Conservation (phyloP, 1,284 basidiomycete species). For the Laetiporus sulphureus region DNA sequence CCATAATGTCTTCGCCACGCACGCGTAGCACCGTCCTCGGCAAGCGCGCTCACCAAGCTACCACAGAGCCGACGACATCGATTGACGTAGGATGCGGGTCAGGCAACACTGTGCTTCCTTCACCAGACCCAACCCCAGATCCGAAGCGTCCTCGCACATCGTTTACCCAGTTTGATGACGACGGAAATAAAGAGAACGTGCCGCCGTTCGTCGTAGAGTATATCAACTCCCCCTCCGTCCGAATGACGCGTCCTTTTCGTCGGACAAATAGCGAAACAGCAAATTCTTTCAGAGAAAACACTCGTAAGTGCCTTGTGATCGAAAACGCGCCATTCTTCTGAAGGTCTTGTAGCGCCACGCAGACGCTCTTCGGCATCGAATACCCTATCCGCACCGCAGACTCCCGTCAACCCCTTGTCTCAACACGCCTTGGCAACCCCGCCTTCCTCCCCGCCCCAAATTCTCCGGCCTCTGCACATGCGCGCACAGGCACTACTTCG, state of each 20-base stretch:
- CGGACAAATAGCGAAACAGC: conserved; percentile 29
- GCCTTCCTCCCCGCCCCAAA: conserved; percentile 49
- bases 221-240: conserved; percentile 29
- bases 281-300: conserved; percentile 14
- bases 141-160: conserved; percentile 54
- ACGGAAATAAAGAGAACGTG: conserved; percentile 70
- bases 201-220: conserved; percentile 44
- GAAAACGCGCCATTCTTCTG: conserved; percentile 3
- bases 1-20: conserved; percentile 18
- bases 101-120: conserved; percentile 29
- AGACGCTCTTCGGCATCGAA: conserved; percentile 44
- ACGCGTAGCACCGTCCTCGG: conserved; percentile 48
- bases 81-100: conserved; percentile 13
- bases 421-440: conserved; percentile 47
- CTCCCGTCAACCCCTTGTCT: conserved; percentile 32
- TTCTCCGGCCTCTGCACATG: conserved; percentile 50
- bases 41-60: conserved; percentile 44
- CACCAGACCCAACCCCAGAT: conserved; percentile 58
- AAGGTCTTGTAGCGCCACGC: conserved; percentile 26
- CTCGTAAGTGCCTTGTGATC: neutral
- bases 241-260: conserved; percentile 37
- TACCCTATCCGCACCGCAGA: conserved; percentile 21
- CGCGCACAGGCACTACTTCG: conserved; percentile 65
- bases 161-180: conserved; percentile 36
- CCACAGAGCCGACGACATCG: conserved; percentile 13